Evolutionary conservation across 176 grass and related monocot species (phyloP), one percentile per base, ranked within the genome.

Genomic region (Zizania latifolia): DNA sequence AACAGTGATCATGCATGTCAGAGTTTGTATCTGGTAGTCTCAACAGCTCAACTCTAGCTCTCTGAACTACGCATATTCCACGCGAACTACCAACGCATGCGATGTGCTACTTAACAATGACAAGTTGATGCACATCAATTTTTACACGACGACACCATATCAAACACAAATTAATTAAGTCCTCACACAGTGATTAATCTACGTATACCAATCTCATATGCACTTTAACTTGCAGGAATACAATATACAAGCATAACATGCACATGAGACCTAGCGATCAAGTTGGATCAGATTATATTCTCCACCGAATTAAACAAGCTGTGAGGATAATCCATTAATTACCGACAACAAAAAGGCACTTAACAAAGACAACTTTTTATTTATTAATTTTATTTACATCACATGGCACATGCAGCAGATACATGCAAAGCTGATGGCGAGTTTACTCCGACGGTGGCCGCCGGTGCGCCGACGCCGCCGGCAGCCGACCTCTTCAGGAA

Each of bases 401-500:
- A 71, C 86, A 68, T 53, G 80, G 59, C 85, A 82, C 73, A 58
- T 82, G 57, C 40, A 13, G 58, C 60, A 29, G 63, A 10, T 21
- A 41, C 68, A 37, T 37, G 78, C 78, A 57, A 81, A 19, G 78
- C 57, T 44, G 69, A 29, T 54, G 45, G 46, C 19, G 68, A 37
- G 65, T 27, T 81, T 17, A 11, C 39, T 0, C 66, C 67, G 31
- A 19, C 31, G 37, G 22, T 32, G 46, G 39, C 27, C 1, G 46
- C 26, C 0, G 17, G 0, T 12, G 33, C 10, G 53, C 19, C 58
- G 4, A 68, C 74, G 6, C 11, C 41, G 45, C 77, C 90, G 10
- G 72, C 93, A 8, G 89, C 84, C 17, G 94, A 93, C 15, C 83
- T 72, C 81, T 91, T 97, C 7, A 93, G 46, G 83, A 93, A 97